Evolutionary conservation across 345 rosid species (phyloP).

Genomic region (Salix exigua): DNA sequence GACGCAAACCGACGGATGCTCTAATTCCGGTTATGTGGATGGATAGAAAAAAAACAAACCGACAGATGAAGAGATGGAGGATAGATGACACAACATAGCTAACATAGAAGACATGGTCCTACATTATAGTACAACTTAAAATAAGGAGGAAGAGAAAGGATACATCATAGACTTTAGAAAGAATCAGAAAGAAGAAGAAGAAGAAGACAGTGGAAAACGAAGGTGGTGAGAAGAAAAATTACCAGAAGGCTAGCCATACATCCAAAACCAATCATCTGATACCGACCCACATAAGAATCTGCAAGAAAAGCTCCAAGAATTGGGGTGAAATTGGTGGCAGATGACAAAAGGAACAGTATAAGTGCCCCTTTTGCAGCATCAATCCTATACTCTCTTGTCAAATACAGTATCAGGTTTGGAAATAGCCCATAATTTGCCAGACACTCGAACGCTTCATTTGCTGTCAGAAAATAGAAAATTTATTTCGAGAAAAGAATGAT

Average conservation of each 20-base stretch:
- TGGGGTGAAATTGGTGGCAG: constrained; percentile 52
- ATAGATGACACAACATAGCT: no score
- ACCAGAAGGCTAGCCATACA: constrained; percentile 48
- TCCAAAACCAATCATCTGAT: constrained; percentile 48
- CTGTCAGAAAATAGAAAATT: constrained; percentile 14
- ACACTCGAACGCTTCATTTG: constrained; percentile 57
- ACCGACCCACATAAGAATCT: constrained; percentile 64
- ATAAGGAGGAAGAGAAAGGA: no score
- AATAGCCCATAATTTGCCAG: constrained; percentile 45
- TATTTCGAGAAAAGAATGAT: no score
- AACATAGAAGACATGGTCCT: no score
- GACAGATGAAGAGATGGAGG: no score
- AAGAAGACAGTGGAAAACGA: no score
- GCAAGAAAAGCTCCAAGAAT: constrained; percentile 55
- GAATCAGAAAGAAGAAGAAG: no score
- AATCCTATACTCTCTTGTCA: constrained; percentile 49
- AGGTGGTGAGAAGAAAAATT: neutral
- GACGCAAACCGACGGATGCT: no score
- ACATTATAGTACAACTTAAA: no score
- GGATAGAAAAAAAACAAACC: no score
- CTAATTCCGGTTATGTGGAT: no score
- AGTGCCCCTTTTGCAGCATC: constrained; percentile 41
- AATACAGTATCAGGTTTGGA: constrained; percentile 60
- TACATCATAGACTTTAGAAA: no score
- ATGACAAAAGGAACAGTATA: constrained; percentile 52